These are phyloP conservation scores for Diaporthe sp. DNA, from an alignment of 2,329 filamentous ascomycete species.

Conservation along the genomic window DNA sequence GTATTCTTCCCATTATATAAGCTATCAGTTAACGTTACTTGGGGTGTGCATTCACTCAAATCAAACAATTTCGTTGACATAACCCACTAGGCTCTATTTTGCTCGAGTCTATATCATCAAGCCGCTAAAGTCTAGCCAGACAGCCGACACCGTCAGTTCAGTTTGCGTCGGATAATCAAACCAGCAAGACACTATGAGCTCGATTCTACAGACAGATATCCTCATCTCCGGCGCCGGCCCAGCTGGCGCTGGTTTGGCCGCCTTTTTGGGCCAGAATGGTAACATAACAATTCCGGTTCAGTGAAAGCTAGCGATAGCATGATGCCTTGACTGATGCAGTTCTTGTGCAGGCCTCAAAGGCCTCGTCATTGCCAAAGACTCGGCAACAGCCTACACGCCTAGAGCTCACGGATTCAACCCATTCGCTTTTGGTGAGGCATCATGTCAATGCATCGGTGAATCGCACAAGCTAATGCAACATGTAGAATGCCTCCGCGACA, in stretches of 20 bases:
- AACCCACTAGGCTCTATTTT: too few species aligned
- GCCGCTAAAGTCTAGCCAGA: not conserved
- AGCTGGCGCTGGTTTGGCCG: constrained; percentile 24
- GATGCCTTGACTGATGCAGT: not conserved
- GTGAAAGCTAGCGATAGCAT: not conserved
- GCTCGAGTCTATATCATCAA: too few species aligned
- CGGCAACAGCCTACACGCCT: constrained; percentile 30
- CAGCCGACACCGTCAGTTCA: too few species aligned
- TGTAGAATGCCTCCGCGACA: constrained; percentile 55
- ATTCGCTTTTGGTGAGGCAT: not conserved
- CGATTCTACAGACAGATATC: constrained; percentile 38
- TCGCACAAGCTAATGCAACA: not conserved
- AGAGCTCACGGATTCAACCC: constrained; percentile 36
- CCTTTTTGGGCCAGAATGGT: constrained; percentile 35
- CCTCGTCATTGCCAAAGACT: constrained; percentile 21
- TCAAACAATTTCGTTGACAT: too few species aligned
- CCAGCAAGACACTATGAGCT: not conserved
- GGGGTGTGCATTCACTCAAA: not conserved
- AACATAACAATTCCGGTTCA: not conserved
- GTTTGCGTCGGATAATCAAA: not conserved
- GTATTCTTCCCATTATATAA: not conserved
- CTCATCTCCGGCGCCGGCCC: constrained; percentile 32
- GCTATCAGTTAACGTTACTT: too few species aligned
- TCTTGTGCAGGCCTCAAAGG: constrained; percentile 11
- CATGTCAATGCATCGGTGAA: accelerated